phyloP scores from a whole-genome alignment of 306 rosid species.

The Glycine tomentella region DNA sequence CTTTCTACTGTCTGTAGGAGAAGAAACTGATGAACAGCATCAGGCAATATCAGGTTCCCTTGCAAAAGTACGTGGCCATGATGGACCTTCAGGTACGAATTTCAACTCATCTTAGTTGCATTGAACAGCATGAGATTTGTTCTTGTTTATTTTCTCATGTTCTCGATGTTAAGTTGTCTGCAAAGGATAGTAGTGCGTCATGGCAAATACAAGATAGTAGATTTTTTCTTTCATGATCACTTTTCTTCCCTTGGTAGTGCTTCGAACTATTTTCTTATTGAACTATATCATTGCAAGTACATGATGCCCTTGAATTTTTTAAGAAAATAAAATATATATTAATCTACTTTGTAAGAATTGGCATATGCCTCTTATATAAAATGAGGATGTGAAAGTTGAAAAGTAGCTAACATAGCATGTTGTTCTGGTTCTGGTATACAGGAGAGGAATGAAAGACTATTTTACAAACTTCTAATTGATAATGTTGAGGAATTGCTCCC shows the following conservation, averaged over 20 bases:
- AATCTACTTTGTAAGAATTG: not conserved
- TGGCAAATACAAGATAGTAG: not conserved
- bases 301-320: not conserved
- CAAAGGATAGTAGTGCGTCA: not conserved
- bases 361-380: slow-evolving; percentile 1
- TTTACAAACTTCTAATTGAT: slow-evolving; percentile 85
- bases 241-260: not conserved
- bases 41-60: slow-evolving; percentile 82
- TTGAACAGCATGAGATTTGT: slow-evolving; percentile 29
- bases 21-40: slow-evolving; percentile 71
- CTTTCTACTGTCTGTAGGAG: slow-evolving; percentile 60
- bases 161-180: not conserved
- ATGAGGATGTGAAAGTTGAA: slow-evolving; percentile 23
- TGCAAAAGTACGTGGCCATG: slow-evolving; percentile 84
- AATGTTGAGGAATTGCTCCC: slow-evolving; percentile 93
- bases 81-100: slow-evolving; percentile 88
- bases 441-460: slow-evolving; percentile 93
- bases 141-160: not conserved
- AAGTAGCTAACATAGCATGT: slow-evolving; percentile 4
- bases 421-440: slow-evolving; percentile 49
- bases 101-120: slow-evolving; percentile 14
- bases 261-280: slow-evolving; percentile 2
- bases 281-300: not conserved
- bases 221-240: not conserved
- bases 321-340: not conserved